A percentile compares a stretch with the other conserved stretches of the same genome.
phyloP scores from a whole-genome alignment of 768 basidiomycete species.

The Cystobasidium onofrii region DNA sequence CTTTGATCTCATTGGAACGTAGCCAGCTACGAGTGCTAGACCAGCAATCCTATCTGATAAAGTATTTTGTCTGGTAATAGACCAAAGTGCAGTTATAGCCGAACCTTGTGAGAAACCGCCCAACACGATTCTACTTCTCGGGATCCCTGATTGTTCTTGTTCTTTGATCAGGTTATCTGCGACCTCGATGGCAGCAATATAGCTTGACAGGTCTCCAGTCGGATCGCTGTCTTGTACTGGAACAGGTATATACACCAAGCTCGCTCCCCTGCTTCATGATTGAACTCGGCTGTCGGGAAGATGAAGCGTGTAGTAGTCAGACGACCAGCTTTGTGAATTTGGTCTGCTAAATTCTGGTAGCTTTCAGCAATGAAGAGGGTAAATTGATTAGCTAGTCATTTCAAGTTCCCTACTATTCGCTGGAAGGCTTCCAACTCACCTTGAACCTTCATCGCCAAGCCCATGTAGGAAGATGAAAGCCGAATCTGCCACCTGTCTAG shows the following conservation, averaged over 20 bases:
- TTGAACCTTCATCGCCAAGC: constrained; percentile 27
- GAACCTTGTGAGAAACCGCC: constrained; percentile 23
- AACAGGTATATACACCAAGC: constrained; percentile 27
- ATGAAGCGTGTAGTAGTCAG: constrained; percentile 22
- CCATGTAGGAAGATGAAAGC: constrained; percentile 25
- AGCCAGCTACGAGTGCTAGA: constrained; percentile 1
- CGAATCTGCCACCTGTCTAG: neutral
- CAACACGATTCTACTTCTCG: constrained; percentile 1
- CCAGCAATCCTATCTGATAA: constrained; percentile 7
- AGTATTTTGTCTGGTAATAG: neutral
- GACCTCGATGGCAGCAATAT: neutral
- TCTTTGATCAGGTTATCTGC: constrained; percentile 14
- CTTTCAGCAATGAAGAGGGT: too few species aligned
- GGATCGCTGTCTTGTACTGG: constrained; percentile 1
- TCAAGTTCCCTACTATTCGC: neutral
- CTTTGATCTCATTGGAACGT: constrained; percentile 10
- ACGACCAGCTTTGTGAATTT: constrained; percentile 22
- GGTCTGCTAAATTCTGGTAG: constrained; percentile 28
- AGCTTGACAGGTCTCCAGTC: neutral
- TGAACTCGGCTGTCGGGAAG: constrained; percentile 27
- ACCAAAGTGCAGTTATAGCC: constrained; percentile 17
- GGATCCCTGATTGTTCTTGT: constrained; percentile 8
- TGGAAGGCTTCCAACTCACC: neutral
- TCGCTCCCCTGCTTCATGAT: constrained; percentile 12
- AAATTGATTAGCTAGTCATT: too few species aligned